Evolutionary conservation across 306 rosid species (phyloP).

Genomic region (Prosopis cineraria): DNA sequence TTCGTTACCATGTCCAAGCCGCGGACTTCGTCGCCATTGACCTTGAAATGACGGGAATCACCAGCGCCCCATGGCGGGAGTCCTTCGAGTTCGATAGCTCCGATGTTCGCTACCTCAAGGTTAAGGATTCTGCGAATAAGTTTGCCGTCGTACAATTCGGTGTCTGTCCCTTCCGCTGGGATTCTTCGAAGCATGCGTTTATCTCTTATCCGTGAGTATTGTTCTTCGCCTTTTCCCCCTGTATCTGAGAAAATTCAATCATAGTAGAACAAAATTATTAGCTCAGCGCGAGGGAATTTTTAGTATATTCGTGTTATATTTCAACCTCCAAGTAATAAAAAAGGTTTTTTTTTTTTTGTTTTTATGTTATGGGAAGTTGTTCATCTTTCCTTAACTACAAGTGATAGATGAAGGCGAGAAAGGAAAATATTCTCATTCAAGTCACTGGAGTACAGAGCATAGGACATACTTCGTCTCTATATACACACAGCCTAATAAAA

Average conservation of each 20-base stretch:
- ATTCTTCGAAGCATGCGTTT: slow-evolving; percentile 54
- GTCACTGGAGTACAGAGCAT: not conserved
- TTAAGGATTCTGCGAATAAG: slow-evolving; percentile 85
- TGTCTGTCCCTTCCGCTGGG: slow-evolving; percentile 95
- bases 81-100: slow-evolving; percentile 77
- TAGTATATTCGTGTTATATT: not conserved
- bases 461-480: no score
- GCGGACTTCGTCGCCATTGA: slow-evolving; percentile 91
- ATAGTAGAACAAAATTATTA: not conserved
- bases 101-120: slow-evolving; percentile 83
- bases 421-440: not conserved
- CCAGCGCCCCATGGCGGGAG: slow-evolving; percentile 97
- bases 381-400: not conserved
- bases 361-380: not conserved
- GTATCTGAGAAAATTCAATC: not conserved
- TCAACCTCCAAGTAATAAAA: not conserved
- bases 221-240: not conserved
- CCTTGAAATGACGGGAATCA: slow-evolving; percentile 92
- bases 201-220: slow-evolving; percentile 74
- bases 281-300: slow-evolving; percentile 9
- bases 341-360: not conserved
- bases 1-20: slow-evolving; percentile 65
- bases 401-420: not conserved
- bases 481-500: no score
- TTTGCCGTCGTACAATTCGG: slow-evolving; percentile 92